Evolutionary conservation across 2,329 filamentous ascomycete species (phyloP), one percentile per base, ranked within the genome.

Genomic region (Alternaria dauci): DNA sequence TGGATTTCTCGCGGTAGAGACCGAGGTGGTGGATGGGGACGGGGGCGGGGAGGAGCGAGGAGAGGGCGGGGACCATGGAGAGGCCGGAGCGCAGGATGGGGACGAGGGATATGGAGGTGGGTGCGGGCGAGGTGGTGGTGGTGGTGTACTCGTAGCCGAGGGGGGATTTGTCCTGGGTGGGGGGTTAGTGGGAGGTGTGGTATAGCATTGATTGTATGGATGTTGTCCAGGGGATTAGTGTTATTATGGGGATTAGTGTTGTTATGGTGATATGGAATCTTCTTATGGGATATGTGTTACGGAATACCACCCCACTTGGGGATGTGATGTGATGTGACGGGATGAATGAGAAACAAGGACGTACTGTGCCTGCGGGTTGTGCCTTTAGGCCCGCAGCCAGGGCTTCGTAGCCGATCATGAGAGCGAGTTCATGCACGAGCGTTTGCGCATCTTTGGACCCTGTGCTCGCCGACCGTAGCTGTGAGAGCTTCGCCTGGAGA

Each of bases 41-140:
- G 14, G 92, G 86, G 38, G 80, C 76, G 18, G 94, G 94, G 60
- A 98, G 92, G 71, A 98, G 85, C 28, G 89, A 89, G 81, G 94
- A 90, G 43, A 97, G 83, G 26, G 93, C 91, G 75, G 96, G 92
- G 43, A 96, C 87, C 94, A 98, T 97, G 77, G 88, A 92, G 41
- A 97, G 84, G 26, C 94, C 94, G 4, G 92, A 96, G 62, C 94
- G 87, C n/a, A 98, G 87, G 78, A 98, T 96, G 38, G 94, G 94
- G 3, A 98, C 90, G 54, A 98, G 86, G 53, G 90, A 94, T 69
- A 97, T 87, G 59, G 86, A 86, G 50, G 84, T 80, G 0, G 92
- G 89, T 8, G 85, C 74, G 1, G 92, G 90, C 6, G 85, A 79
- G 66, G 92, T 84, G 39, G 83, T 83, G 38, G 87, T 86, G 1